Evolutionary conservation across 257 asterid species (phyloP).

Genomic region (Osmanthus fragrans): DNA sequence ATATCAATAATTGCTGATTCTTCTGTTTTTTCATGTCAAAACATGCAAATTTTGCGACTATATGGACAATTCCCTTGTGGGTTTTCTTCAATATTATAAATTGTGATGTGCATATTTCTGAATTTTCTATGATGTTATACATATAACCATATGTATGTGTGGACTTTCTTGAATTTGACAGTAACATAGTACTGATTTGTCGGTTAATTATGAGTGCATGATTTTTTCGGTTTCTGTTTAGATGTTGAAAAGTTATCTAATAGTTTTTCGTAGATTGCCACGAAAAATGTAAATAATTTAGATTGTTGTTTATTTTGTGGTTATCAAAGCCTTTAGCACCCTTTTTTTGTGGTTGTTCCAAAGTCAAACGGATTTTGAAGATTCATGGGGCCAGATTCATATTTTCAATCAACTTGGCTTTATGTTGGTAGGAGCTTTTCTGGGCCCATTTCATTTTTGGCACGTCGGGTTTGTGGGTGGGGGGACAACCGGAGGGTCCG

Average conservation of each 20-base stretch:
- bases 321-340: conserved; percentile 23
- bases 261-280: conserved; percentile 23
- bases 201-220: conserved; percentile 37
- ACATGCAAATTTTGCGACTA: conserved; percentile 7
- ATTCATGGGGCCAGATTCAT: not conserved
- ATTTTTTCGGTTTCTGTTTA: conserved; percentile 58
- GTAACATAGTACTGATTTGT: conserved; percentile 38
- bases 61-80: not conserved
- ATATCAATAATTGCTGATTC: not conserved
- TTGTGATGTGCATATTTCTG: not conserved
- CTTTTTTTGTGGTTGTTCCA: not conserved
- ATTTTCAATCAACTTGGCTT: not conserved
- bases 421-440: not conserved
- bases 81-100: not conserved
- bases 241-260: conserved; percentile 36
- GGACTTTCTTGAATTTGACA: conserved; percentile 47
- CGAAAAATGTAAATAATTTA: conserved; percentile 15
- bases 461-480: not conserved
- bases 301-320: conserved; percentile 16
- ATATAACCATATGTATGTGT: conserved; percentile 17
- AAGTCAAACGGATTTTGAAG: not conserved
- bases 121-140: conserved; percentile 14
- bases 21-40: not conserved
- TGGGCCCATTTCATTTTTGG: not conserved
- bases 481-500: not conserved